phyloP scores from a whole-genome alignment of 768 basidiomycete species.

The Lentinula sp. region DNA sequence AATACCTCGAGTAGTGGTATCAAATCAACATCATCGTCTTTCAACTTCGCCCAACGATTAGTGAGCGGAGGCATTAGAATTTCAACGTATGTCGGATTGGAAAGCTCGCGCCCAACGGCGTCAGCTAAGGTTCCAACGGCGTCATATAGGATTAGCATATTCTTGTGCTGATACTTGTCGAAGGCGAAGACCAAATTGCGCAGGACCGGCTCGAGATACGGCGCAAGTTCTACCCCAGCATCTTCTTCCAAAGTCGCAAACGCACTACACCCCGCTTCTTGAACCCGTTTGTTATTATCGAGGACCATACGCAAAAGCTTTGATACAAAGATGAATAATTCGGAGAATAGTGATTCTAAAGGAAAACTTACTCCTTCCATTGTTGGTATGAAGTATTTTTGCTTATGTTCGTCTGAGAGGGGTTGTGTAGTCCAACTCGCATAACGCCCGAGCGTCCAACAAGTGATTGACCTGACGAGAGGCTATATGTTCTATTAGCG shows the following conservation, averaged over 20 bases:
- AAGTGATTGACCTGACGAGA: slow-evolving; percentile 95
- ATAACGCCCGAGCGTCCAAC: slow-evolving; percentile 99
- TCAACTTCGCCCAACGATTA: slow-evolving; percentile 82
- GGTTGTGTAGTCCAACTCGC: slow-evolving; percentile 95
- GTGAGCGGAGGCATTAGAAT: slow-evolving; percentile 96
- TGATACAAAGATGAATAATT: neutral
- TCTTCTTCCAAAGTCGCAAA: slow-evolving; percentile 99
- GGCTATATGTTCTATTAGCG: slow-evolving; percentile 45
- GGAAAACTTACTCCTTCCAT: slow-evolving; percentile 84
- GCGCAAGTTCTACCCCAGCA: slow-evolving; percentile 82
- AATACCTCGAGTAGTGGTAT: slow-evolving; percentile 93
- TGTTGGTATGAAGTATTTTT: slow-evolving; percentile 88
- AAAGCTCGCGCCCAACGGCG: slow-evolving; percentile 84
- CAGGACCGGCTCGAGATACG: slow-evolving; percentile 92
- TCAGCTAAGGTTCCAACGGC: slow-evolving; percentile 98
- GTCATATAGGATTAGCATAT: slow-evolving; percentile 96
- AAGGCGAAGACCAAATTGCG: slow-evolving; percentile 95
- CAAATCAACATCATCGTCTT: slow-evolving; percentile 87
- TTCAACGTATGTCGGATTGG: slow-evolving; percentile 83
- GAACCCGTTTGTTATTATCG: slow-evolving; percentile 97
- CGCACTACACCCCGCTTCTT: slow-evolving; percentile 98
- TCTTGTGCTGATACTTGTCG: slow-evolving; percentile 98
- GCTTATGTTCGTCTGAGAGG: slow-evolving; percentile 82
- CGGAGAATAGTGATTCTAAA: slow-evolving; percentile 11
- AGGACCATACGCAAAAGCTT: slow-evolving; percentile 96